These are phyloP conservation scores for Rhizopus arrhizus DNA, from an alignment of 371 early-diverging fungal species.

Conservation along the genomic window DNA sequence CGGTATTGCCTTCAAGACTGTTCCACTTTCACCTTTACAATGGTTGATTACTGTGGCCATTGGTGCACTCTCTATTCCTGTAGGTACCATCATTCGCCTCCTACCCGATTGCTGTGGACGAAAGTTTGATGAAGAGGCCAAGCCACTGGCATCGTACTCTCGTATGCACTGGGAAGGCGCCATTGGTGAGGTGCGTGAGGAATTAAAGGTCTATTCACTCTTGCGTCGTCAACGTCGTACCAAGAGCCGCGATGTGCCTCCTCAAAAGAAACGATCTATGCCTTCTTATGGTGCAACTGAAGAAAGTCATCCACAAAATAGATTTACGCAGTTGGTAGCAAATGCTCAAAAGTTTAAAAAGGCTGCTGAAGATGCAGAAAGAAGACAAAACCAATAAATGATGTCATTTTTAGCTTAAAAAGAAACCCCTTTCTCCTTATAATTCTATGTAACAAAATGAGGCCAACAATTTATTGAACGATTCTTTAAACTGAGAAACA, in stretches of 20 bases:
- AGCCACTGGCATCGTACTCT: conserved; percentile 54
- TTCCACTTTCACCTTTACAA: conserved; percentile 66
- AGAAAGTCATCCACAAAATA: conserved; percentile 15
- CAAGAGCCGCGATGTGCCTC: conserved; percentile 21
- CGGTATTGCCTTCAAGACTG: conserved; percentile 86
- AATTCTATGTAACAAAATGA: background rate
- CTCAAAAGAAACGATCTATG: conserved; percentile 9
- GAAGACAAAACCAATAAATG: background rate
- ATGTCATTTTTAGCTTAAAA: background rate
- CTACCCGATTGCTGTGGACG: conserved; percentile 66
- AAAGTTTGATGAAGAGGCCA: conserved; percentile 57
- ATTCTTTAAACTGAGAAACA: background rate
- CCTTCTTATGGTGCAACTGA: conserved; percentile 25
- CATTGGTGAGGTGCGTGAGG: conserved; percentile 50
- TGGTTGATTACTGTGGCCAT: conserved; percentile 82
- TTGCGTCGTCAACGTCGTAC: conserved; percentile 43
- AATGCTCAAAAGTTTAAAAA: conserved; percentile 41
- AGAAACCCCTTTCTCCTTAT: background rate
- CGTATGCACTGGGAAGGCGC: conserved; percentile 66
- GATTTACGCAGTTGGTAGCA: conserved; percentile 40
- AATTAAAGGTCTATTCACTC: conserved; percentile 54
- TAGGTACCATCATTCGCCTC: conserved; percentile 76
- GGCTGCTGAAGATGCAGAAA: conserved; percentile 22
- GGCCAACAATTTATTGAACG: background rate
- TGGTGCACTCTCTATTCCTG: conserved; percentile 83